These are phyloP conservation scores for Caryopteris hybrid DNA, from an alignment of 305 asterid species.

Conservation along the genomic window DNA sequence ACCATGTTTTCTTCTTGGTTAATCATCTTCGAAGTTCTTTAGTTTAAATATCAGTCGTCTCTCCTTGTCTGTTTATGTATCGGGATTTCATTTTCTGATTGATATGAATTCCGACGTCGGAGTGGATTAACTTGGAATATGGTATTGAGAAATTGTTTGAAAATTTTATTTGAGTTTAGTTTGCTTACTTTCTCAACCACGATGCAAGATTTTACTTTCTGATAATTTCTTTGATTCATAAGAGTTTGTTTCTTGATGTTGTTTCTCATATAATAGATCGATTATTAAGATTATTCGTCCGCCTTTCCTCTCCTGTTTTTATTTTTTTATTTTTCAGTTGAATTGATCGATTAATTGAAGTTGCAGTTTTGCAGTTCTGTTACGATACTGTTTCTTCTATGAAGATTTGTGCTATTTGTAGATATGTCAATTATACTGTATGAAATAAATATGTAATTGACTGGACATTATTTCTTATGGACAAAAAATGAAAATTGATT, in stretches of 20 bases:
- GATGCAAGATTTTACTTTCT: background rate
- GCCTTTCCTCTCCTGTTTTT: background rate
- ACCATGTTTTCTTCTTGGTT: background rate
- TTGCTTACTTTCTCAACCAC: background rate
- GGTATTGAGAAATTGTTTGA: background rate
- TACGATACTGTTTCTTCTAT: background rate
- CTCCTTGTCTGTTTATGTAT: background rate
- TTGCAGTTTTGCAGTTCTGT: background rate
- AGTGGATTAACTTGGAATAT: background rate
- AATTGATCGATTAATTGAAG: background rate
- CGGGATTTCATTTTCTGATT: background rate
- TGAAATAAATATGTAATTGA: too few species aligned
- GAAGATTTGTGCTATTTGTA: background rate
- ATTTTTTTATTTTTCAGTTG: background rate
- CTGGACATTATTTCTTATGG: too few species aligned
- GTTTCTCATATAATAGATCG: background rate
- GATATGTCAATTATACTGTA: too few species aligned
- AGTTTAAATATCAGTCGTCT: background rate
- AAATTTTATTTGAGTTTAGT: background rate
- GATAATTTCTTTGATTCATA: slow-evolving; percentile 2
- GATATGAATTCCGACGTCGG: background rate
- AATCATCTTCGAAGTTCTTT: background rate
- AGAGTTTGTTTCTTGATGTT: background rate
- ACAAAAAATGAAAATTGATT: too few species aligned
- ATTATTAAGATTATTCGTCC: background rate